phyloP scores from a whole-genome alignment of 2,329 filamentous ascomycete species.

The Neoarthrinium moseri region DNA sequence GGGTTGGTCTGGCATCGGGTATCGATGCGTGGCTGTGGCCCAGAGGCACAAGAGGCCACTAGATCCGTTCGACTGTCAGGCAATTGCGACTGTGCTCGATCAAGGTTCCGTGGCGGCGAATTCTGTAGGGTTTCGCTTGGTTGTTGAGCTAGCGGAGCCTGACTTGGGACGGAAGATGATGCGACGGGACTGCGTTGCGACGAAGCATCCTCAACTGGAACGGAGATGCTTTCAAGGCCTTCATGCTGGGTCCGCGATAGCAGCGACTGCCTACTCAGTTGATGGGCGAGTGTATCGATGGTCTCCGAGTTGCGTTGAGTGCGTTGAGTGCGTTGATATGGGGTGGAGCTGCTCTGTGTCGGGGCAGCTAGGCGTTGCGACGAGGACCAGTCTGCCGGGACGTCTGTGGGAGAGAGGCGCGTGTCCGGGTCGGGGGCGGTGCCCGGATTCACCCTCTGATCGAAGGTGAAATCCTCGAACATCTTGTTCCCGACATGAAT shows the following conservation, averaged over 20 bases:
- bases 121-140: not conserved
- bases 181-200: no score
- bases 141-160: not conserved
- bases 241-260: not conserved
- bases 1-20: slow-evolving; percentile 14
- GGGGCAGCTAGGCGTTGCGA: not conserved
- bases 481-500: no score
- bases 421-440: slow-evolving; percentile 18
- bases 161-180: no score
- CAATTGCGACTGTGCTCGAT: not conserved
- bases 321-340: not conserved
- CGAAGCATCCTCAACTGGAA: no score
- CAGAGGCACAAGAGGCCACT: no score
- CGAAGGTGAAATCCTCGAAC: slow-evolving; percentile 22
- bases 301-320: slow-evolving; percentile 6
- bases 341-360: slow-evolving; percentile 2
- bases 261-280: slow-evolving; percentile 20
- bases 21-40: slow-evolving; percentile 12
- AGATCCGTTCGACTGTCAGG: not conserved
- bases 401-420: slow-evolving; percentile 13
- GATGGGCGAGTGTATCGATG: slow-evolving; percentile 17
- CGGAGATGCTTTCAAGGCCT: not conserved
- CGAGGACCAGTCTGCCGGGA: slow-evolving; percentile 2
- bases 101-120: not conserved
- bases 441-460: slow-evolving; percentile 20